These are phyloP conservation scores for Dissophora globulifera DNA, from an alignment of 192 early-diverging fungal species.

Conservation along the genomic window DNA sequence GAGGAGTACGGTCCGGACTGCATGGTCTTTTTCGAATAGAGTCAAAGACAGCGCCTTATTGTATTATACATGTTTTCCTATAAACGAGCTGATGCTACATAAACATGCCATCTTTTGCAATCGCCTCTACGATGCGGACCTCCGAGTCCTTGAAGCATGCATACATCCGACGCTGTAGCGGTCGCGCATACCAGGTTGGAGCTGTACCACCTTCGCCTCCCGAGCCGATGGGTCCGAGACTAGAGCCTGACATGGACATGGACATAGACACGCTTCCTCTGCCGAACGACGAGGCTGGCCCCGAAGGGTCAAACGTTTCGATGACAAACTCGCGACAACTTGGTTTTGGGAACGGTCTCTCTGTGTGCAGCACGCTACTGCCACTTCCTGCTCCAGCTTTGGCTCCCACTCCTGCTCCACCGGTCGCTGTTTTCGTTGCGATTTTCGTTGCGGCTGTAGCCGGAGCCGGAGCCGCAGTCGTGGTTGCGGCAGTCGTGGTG, in stretches of 20 bases:
- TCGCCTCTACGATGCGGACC: conserved; percentile 42
- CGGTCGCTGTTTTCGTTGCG: no score
- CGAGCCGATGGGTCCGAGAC: not conserved
- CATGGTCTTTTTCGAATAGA: conserved; percentile 40
- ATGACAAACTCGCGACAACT: conserved; percentile 66
- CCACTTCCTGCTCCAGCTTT: conserved; percentile 42
- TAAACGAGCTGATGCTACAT: conserved; percentile 9
- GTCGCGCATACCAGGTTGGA: conserved; percentile 6
- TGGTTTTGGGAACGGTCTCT: conserved; percentile 59
- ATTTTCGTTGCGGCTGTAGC: no score
- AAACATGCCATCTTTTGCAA: conserved; percentile 44
- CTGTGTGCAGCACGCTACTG: conserved; percentile 8
- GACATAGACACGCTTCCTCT: not conserved
- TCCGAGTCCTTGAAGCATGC: conserved; percentile 27
- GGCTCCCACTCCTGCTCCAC: no score
- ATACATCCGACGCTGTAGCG: conserved; percentile 10
- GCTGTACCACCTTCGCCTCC: not conserved
- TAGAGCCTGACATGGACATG: not conserved
- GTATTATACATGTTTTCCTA: no score
- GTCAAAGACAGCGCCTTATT: no score
- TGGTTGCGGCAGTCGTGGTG: no score
- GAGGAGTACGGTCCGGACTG: conserved; percentile 48
- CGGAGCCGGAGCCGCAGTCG: no score
- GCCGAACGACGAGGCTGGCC: not conserved
- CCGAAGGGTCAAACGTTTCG: conserved; percentile 48